Evolutionary conservation across 2,329 filamentous ascomycete genomes (phyloP).

Genomic region (Phialophora expanda): DNA sequence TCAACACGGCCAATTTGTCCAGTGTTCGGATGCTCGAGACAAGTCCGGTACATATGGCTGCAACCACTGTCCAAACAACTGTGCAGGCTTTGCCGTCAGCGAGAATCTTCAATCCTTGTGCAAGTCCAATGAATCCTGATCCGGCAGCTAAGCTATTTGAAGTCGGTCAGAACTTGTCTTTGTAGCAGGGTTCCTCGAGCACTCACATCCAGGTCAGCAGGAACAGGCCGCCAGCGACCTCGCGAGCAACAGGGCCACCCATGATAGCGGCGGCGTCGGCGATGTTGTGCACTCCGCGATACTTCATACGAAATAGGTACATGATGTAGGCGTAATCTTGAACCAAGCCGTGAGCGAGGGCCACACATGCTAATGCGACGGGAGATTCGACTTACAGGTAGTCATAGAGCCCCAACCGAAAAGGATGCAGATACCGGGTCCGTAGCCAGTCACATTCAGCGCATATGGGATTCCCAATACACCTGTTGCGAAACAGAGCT

Average conservation of each 20-base stretch:
- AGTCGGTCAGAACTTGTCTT: constrained; percentile 1
- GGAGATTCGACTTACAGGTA: constrained; percentile 53
- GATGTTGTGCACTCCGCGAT: constrained; percentile 59
- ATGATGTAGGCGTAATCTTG: constrained; percentile 44
- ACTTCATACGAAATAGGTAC: constrained; percentile 57
- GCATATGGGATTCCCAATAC: constrained; percentile 74
- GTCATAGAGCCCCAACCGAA: constrained; percentile 57
- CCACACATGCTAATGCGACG: constrained; percentile 37
- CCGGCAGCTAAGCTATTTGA: constrained; percentile 40
- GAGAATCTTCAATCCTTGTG: constrained; percentile 50
- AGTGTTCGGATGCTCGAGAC: constrained; percentile 44
- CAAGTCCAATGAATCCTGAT: constrained; percentile 51
- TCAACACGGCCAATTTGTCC: constrained; percentile 58
- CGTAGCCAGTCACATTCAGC: constrained; percentile 55
- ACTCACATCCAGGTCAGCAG: constrained; percentile 49
- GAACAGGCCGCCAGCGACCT: constrained; percentile 18
- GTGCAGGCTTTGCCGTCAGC: constrained; percentile 47
- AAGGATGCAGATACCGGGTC: constrained; percentile 55
- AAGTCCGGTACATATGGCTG: constrained; percentile 36
- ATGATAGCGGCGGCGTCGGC: constrained; percentile 65
- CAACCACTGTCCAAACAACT: constrained; percentile 40
- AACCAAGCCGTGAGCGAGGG: constrained; percentile 5
- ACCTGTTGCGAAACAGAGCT: constrained; percentile 87
- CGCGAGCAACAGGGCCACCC: constrained; percentile 58
- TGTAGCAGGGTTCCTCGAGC: background rate